phyloP scores from a whole-genome alignment of 1,139 yeast genomes.

The Yamadazyma trypodendri region DNA sequence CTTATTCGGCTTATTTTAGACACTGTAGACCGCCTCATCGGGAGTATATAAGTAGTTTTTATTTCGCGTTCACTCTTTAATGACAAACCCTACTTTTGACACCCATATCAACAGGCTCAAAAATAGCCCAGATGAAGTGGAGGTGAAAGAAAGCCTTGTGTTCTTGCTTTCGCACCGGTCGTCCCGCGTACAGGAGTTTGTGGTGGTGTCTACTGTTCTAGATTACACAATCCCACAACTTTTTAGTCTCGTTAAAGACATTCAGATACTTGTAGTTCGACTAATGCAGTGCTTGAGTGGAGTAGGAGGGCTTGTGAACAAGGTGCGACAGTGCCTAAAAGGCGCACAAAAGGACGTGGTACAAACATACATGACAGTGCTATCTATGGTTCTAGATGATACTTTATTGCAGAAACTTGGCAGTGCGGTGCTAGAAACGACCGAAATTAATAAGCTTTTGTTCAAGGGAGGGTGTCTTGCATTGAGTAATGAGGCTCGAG shows the following conservation, averaged over 20 bases:
- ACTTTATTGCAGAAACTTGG: slow-evolving; percentile 18
- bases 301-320: slow-evolving; percentile 5
- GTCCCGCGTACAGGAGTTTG: neutral
- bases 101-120: neutral
- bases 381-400: slow-evolving; percentile 19
- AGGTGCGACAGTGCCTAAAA: neutral
- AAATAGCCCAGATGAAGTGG: neutral
- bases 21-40: neutral
- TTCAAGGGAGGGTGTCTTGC: slow-evolving; percentile 32
- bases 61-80: slow-evolving; percentile 1
- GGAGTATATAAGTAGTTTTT: neutral
- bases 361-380: slow-evolving; percentile 12
- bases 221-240: slow-evolving; percentile 31
- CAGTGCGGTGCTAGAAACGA: slow-evolving; percentile 17
- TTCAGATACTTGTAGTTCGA: neutral
- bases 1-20: neutral
- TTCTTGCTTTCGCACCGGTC: neutral
- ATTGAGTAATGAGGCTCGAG: slow-evolving; percentile 22
- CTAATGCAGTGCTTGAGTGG: slow-evolving; percentile 1
- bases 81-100: neutral
- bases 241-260: slow-evolving; percentile 1
- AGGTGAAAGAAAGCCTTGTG: slow-evolving; percentile 7
- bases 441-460: slow-evolving; percentile 37
- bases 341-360: neutral
- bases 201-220: slow-evolving; percentile 20